Evolutionary conservation across 768 basidiomycete genomes (phyloP).

Genomic region (Phanerochaete sordida): DNA sequence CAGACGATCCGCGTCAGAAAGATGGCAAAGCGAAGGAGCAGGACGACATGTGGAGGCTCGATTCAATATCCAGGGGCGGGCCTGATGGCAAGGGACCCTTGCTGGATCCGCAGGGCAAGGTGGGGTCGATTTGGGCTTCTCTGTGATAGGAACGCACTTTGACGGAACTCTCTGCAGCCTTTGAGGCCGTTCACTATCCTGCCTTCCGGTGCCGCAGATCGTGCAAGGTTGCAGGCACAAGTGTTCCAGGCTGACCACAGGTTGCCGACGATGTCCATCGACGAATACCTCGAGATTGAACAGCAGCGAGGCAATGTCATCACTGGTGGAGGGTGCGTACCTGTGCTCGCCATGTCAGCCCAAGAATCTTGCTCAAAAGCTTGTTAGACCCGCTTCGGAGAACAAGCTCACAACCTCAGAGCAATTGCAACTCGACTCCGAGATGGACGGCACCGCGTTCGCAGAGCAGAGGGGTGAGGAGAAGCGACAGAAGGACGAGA

Average conservation of each 20-base stretch:
- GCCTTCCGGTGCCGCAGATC: conserved; percentile 63
- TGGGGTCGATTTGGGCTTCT: conserved; percentile 28
- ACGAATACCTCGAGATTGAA: conserved; percentile 91
- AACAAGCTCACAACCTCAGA: conserved; percentile 70
- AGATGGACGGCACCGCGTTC: conserved; percentile 74
- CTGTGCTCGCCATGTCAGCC: not conserved
- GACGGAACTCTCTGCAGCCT: conserved; percentile 46
- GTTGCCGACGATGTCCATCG: conserved; percentile 93
- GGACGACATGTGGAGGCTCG: conserved; percentile 71
- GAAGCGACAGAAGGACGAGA: conserved; percentile 82
- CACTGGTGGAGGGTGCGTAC: conserved; percentile 77
- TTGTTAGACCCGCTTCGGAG: conserved; percentile 60
- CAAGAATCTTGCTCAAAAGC: not conserved
- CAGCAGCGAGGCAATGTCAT: conserved; percentile 81
- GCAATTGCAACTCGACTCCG: conserved; percentile 72
- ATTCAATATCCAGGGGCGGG: conserved; percentile 37
- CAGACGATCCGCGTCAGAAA: conserved; percentile 31
- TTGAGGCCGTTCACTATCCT: conserved; percentile 92
- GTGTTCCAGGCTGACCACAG: conserved; percentile 85
- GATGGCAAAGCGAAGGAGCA: conserved; percentile 38
- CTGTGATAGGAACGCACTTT: conserved; percentile 2
- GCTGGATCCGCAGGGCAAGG: conserved; percentile 75
- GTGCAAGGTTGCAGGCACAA: conserved; percentile 67
- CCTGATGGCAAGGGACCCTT: conserved; percentile 56
- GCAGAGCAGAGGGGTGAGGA: conserved; percentile 71